Evolutionary conservation across 2,329 filamentous ascomycete genomes (phyloP), one percentile per base, ranked within the genome.

Genomic region (Dichotomopilus funicola): DNA sequence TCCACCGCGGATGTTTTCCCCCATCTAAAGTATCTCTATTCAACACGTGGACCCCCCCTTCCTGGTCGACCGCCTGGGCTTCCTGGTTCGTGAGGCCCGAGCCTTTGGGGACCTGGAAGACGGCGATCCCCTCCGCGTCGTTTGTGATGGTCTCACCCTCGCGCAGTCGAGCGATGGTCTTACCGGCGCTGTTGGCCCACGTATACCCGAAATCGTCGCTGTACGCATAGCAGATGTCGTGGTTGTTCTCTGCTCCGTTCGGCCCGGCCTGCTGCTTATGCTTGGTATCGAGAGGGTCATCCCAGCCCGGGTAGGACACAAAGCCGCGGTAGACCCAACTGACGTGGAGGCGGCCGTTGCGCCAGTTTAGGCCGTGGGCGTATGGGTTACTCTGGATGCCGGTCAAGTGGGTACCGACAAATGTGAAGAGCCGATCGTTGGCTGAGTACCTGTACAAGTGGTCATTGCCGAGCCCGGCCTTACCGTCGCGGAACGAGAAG

Each of bases 281-380:
- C 62, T 73, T 66, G 10, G 65, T 69, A 56, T 74, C 72, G 0
- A 42, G 53, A 11, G 64, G 68, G 59, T 74, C 71, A 56, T 74
- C 70, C 71, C 72, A 74, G n/a, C 72, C 72, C 0, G 63, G 61
- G 62, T 75, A 75, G 53, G 66, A 65, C 5, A 78, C 73, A 49
- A 78, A 78, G 13, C 71, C 74, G 12, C 77, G 73, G 57, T 76
- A 78, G 0, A 78, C 78, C 76, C 76, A 78, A 1, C 74, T 77
- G 19, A 72, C 70, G 62, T 73, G 72, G 1, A 79, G 67, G 10
- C 60, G 59, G 34, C 67, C 64, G 36, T 66, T 34, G 11, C 52
- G 50, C 43, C 66, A 60, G 48, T 55, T 45, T 46, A 79, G 66
- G 8, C 76, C 76, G 64, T 80, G 76, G 62, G 78, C 72, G 63